These are phyloP conservation scores for Mrakia gelida DNA, from an alignment of 768 basidiomycete species.

Conservation along the genomic window DNA sequence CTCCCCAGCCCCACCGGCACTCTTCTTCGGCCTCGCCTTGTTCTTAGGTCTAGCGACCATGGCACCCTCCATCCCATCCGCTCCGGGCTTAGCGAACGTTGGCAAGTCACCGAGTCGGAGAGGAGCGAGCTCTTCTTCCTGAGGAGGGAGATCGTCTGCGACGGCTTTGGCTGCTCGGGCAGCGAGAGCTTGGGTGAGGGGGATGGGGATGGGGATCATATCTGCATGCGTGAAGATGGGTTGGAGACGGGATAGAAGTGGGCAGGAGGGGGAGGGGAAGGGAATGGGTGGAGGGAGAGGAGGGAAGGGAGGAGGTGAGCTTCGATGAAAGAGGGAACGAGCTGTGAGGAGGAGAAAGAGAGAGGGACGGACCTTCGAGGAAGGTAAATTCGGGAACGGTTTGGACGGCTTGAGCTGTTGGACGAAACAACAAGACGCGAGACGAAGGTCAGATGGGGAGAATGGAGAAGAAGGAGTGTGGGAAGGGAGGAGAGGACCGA, in stretches of 20 bases:
- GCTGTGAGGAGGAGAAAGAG: neutral
- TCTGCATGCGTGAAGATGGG: neutral
- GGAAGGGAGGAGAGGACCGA: neutral
- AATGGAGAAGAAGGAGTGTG: no score
- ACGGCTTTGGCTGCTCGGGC: neutral
- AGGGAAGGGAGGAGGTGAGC: neutral
- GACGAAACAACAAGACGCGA: neutral
- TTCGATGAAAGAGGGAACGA: neutral
- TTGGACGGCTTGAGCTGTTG: conserved; percentile 12
- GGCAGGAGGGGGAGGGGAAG: neutral
- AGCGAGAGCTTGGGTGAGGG: conserved; percentile 9
- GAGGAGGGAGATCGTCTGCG: neutral
- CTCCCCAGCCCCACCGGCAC: neutral
- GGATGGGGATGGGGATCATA: conserved; percentile 16
- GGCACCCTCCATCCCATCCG: neutral
- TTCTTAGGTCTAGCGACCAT: neutral
- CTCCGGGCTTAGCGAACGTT: neutral
- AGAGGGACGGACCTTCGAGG: conserved; percentile 18
- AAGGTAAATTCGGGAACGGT: conserved; percentile 20
- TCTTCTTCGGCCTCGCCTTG: conserved; percentile 5
- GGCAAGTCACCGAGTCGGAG: neutral
- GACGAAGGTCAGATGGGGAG: neutral
- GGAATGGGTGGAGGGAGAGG: no score
- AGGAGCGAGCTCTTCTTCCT: neutral
- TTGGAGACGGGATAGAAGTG: no score